Evolutionary conservation across 2,329 filamentous ascomycete species (phyloP).

Genomic region (Aspergillus aculeatinus): DNA sequence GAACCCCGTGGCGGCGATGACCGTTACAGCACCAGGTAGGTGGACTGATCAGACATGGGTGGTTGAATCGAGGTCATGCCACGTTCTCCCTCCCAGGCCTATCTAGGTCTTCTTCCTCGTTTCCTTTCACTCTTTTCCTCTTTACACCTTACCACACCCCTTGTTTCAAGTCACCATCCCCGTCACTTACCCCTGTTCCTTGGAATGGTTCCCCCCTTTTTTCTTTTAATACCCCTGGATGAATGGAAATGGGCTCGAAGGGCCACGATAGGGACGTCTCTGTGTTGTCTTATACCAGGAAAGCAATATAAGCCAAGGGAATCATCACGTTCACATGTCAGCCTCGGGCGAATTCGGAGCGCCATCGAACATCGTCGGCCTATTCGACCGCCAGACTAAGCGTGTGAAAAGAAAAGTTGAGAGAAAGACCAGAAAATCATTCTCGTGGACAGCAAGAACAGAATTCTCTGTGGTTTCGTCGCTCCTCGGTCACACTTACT

Average conservation of each 20-base stretch:
- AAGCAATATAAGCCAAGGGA: slow-evolving; percentile 14
- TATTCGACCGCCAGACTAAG: slow-evolving; percentile 27
- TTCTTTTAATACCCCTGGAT: slow-evolving; percentile 22
- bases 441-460: slow-evolving; percentile 11
- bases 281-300: slow-evolving; percentile 31
- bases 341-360: slow-evolving; percentile 36
- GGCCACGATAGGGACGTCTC: slow-evolving; percentile 38
- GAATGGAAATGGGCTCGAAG: slow-evolving; percentile 36
- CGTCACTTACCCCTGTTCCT: slow-evolving; percentile 32
- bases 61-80: slow-evolving; percentile 19
- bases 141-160: slow-evolving; percentile 1
- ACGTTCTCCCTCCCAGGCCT: slow-evolving; percentile 18
- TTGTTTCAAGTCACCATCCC: slow-evolving; percentile 23
- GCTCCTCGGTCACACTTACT: slow-evolving; percentile 36
- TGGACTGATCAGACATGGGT: slow-evolving; percentile 25
- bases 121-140: slow-evolving; percentile 15
- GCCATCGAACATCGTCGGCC: slow-evolving; percentile 32
- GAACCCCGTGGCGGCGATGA: slow-evolving; percentile 38
- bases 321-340: slow-evolving; percentile 36
- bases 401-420: not conserved
- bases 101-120: slow-evolving; percentile 20
- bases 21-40: slow-evolving; percentile 44
- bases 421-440: slow-evolving; percentile 9
- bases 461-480: slow-evolving; percentile 30
- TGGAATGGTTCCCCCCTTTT: slow-evolving; percentile 33